Evolutionary conservation across 1,284 basidiomycete genomes (phyloP).

Genomic region (Coniferiporia weirii): DNA sequence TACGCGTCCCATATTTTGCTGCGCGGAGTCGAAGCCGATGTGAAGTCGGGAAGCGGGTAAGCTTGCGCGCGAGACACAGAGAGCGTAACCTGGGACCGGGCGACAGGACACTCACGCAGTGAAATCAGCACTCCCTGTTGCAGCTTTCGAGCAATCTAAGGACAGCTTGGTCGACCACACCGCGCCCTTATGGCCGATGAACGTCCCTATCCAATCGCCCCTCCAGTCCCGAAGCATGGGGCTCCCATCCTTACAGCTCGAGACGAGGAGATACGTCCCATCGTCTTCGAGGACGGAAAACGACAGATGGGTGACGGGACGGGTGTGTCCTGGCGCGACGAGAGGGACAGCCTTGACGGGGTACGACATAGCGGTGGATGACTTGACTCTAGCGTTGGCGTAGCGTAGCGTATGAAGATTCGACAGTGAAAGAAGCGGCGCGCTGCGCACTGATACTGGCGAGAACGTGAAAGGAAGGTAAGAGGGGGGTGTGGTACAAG

Average conservation of each 20-base stretch:
- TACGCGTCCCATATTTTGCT: constrained; percentile 99
- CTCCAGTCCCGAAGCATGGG: constrained; percentile 96
- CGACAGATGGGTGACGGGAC: constrained; percentile 91
- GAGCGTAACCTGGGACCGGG: constrained; percentile 3
- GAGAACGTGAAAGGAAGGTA: constrained; percentile 3
- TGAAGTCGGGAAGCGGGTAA: neutral
- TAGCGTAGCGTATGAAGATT: constrained; percentile 14
- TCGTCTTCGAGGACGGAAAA: constrained; percentile 85
- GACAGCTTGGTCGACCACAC: constrained; percentile 97
- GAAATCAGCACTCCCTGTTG: constrained; percentile 95
- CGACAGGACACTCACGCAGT: constrained; percentile 68
- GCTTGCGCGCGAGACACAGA: neutral
- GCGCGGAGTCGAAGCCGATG: neutral
- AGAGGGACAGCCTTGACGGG: constrained; percentile 62
- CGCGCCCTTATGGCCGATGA: constrained; percentile 97
- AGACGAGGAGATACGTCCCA: constrained; percentile 82
- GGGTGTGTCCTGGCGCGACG: constrained; percentile 75
- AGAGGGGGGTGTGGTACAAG: constrained; percentile 1
- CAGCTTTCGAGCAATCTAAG: constrained; percentile 80
- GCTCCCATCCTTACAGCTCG: constrained; percentile 95
- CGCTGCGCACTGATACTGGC: constrained; percentile 47
- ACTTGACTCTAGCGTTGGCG: constrained; percentile 32
- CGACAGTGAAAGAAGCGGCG: constrained; percentile 36
- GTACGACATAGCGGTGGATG: constrained; percentile 22
- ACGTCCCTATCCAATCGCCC: constrained; percentile 98